Percentiles rank a stretch among this genome's conserved stretches.
These are phyloP conservation scores for Ganoderma multipileum DNA, from an alignment of 1,284 basidiomycete genomes.

Conservation along the genomic window DNA sequence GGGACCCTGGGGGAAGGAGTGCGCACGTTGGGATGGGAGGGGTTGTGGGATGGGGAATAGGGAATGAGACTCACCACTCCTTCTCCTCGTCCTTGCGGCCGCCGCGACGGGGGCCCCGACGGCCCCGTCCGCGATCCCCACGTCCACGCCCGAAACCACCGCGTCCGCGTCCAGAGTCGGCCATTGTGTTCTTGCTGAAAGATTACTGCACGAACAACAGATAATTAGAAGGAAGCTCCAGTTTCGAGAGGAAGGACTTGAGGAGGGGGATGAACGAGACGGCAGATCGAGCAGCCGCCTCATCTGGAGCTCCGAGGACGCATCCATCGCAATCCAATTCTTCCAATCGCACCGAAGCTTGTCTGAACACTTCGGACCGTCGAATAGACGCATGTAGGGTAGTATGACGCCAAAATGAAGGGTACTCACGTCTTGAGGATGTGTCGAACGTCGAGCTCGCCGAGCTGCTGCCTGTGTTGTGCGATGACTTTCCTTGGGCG, in stretches of 20 bases:
- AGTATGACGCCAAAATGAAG: constrained; percentile 16
- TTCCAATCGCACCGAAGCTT: constrained; percentile 9
- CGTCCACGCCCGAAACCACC: constrained; percentile 92
- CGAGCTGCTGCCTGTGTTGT: constrained; percentile 31
- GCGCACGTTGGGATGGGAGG: constrained; percentile 3
- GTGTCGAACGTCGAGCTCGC: constrained; percentile 41
- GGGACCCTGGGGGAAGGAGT: constrained; percentile 72
- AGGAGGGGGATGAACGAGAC: neutral
- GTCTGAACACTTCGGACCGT: neutral
- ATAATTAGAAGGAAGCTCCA: constrained; percentile 11
- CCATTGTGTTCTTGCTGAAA: constrained; percentile 54
- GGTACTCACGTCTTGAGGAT: constrained; percentile 49
- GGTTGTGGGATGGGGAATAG: neutral
- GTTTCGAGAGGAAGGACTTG: neutral
- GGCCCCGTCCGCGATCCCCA: constrained; percentile 83
- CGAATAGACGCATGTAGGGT: neutral
- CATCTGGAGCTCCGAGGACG: constrained; percentile 30
- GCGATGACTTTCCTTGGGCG: constrained; percentile 28
- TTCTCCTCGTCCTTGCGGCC: constrained; percentile 99
- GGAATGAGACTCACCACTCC: constrained; percentile 82
- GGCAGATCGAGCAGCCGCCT: constrained; percentile 3
- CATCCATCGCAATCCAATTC: constrained; percentile 30
- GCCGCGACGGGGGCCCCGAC: constrained; percentile 92
- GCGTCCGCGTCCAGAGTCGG: constrained; percentile 81
- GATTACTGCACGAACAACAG: constrained; percentile 21